A percentile compares a stretch with the other conserved stretches of the same genome.
Conservation (phyloP, 768 basidiomycete species). For the Leccinum sublutescens region DNA sequence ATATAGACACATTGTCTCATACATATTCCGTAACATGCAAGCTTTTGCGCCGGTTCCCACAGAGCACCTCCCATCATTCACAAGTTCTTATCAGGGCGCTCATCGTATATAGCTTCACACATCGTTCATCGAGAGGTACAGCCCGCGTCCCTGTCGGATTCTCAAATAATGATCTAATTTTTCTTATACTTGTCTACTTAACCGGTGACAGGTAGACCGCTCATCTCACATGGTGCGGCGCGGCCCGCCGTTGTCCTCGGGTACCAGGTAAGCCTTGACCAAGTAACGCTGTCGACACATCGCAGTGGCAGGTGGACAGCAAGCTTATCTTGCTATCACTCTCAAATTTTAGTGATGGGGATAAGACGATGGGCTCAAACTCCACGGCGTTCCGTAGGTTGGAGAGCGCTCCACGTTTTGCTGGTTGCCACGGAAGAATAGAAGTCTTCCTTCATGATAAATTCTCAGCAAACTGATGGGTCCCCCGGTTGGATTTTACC, state of each 20-base stretch:
- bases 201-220: conserved; percentile 25
- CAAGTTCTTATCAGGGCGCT: conserved; percentile 43
- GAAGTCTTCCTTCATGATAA: conserved; percentile 30
- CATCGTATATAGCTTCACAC: conserved; percentile 39
- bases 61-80: conserved; percentile 47
- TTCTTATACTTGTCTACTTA: conserved; percentile 15
- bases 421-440: conserved; percentile 33
- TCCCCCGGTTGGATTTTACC: conserved; percentile 13
- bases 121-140: conserved; percentile 27
- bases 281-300: conserved; percentile 23
- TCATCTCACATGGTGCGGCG: conserved; percentile 13
- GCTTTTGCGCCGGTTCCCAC: conserved; percentile 27
- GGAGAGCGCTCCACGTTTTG: conserved; percentile 24
- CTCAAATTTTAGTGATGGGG: conserved; percentile 8
- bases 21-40: conserved; percentile 11
- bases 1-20: background rate
- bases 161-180: conserved; percentile 25
- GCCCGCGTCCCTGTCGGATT: conserved; percentile 32
- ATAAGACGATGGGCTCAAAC: conserved; percentile 22
- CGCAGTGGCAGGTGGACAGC: conserved; percentile 2
- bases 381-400: conserved; percentile 25
- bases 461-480: conserved; percentile 21
- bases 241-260: conserved; percentile 3
- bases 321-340: background rate
- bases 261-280: conserved; percentile 20